These are phyloP conservation scores for Limtongia smithiae DNA, from an alignment of 805 yeast species.

Conservation along the genomic window DNA sequence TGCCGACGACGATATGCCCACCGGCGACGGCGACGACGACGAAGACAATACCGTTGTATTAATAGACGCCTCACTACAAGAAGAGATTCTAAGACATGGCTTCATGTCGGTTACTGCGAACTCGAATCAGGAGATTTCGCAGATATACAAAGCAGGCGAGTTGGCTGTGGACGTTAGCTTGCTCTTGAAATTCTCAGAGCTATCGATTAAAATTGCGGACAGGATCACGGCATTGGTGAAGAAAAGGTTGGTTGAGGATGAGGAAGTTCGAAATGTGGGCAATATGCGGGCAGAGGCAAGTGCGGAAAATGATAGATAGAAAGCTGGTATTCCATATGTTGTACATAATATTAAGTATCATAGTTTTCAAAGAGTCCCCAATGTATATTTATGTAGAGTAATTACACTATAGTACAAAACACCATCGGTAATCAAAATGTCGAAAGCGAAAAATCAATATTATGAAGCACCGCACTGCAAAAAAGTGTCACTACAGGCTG, in stretches of 20 bases:
- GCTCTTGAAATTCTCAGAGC: slow-evolving; percentile 63
- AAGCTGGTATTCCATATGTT: too few species aligned
- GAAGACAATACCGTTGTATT: slow-evolving; percentile 44
- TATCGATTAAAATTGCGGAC: slow-evolving; percentile 63
- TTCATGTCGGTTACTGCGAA: slow-evolving; percentile 80
- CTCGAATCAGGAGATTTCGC: slow-evolving; percentile 87
- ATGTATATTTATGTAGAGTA: too few species aligned
- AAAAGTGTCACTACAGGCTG: too few species aligned
- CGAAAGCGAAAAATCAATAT: too few species aligned
- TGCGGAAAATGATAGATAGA: slow-evolving; percentile 25
- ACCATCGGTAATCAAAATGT: too few species aligned
- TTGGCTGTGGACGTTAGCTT: slow-evolving; percentile 69
- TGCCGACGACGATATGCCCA: slow-evolving; percentile 10
- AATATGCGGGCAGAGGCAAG: slow-evolving; percentile 20
- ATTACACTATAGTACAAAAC: too few species aligned
- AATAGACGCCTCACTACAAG: slow-evolving; percentile 72
- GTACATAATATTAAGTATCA: too few species aligned
- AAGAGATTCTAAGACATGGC: slow-evolving; percentile 75
- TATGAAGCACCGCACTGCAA: too few species aligned
- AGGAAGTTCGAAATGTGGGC: slow-evolving; percentile 38
- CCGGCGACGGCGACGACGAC: slow-evolving; percentile 21
- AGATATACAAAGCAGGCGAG: slow-evolving; percentile 82
- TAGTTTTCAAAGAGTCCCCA: too few species aligned
- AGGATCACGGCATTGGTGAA: slow-evolving; percentile 62
- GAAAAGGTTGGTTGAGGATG: slow-evolving; percentile 53